A percentile compares a stretch with the other conserved stretches of the same genome.
Evolutionary conservation across 495 filamentous ascomycete species (phyloP).

Genomic region (Podospora bellae-mahoneyi): DNA sequence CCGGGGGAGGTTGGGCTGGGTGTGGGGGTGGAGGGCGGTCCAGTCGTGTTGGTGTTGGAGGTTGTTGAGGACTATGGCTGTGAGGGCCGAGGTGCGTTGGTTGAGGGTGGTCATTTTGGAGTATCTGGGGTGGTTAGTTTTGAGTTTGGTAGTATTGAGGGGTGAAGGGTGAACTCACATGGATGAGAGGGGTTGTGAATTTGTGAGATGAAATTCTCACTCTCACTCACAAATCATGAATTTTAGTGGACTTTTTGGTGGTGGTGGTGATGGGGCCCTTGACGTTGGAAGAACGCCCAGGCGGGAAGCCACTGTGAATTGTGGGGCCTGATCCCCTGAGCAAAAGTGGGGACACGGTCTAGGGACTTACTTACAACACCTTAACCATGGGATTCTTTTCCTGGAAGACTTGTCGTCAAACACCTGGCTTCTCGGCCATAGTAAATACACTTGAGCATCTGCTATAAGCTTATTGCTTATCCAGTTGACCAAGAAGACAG

Average conservation of each 20-base stretch:
- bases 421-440: no score
- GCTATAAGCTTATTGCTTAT: no score
- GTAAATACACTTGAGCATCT: no score
- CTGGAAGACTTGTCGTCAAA: no score
- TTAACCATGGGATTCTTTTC: no score
- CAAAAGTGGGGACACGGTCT: no score
- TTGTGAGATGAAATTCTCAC: not conserved
- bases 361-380: no score
- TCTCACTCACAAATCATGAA: not conserved
- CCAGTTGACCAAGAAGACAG: no score
- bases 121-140: not conserved
- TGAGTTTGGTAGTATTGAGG: not conserved
- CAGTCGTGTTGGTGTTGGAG: conserved; percentile 85
- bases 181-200: not conserved
- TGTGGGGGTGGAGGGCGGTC: conserved; percentile 65
- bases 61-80: conserved; percentile 70
- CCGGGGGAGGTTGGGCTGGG: conserved; percentile 46
- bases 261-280: not conserved
- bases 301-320: not conserved
- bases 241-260: not conserved
- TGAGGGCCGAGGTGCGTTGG: conserved; percentile 42
- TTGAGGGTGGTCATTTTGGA: conserved; percentile 26
- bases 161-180: not conserved
- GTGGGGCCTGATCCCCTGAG: not conserved
- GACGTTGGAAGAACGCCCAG: not conserved